phyloP scores from a whole-genome alignment of 805 yeast genomes.

The Saitoella complicata region DNA sequence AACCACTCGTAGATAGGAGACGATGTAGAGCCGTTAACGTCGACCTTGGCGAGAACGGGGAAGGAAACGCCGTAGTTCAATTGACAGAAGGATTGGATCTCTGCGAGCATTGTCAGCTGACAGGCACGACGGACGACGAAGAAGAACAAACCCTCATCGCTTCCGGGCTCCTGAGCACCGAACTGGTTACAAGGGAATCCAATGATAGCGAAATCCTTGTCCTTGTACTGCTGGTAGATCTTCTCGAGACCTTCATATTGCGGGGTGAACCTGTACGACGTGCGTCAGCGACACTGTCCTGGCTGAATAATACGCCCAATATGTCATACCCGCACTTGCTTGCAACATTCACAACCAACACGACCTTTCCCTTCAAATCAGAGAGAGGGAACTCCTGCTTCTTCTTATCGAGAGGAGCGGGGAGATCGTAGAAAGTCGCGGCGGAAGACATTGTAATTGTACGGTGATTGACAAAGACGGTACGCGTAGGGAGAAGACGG shows the following conservation, averaged over 20 bases:
- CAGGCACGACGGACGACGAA: background rate
- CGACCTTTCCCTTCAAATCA: constrained; percentile 61
- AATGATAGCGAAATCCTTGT: constrained; percentile 45
- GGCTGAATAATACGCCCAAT: background rate
- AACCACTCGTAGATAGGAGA: constrained; percentile 70
- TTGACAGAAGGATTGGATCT: constrained; percentile 52
- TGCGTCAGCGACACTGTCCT: background rate
- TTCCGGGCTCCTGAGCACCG: constrained; percentile 57
- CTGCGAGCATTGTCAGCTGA: background rate
- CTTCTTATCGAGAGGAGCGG: too few species aligned
- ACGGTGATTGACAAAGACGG: too few species aligned
- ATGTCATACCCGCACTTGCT: constrained; percentile 27
- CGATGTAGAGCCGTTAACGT: constrained; percentile 72
- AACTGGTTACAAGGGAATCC: constrained; percentile 92
- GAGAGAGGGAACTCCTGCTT: constrained; percentile 31
- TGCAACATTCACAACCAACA: constrained; percentile 73
- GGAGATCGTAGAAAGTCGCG: too few species aligned
- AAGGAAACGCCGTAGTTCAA: constrained; percentile 79
- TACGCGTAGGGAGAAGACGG: too few species aligned
- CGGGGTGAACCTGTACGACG: constrained; percentile 35
- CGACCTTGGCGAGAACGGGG: constrained; percentile 73
- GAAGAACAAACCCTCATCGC: constrained; percentile 32
- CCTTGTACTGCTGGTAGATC: constrained; percentile 47
- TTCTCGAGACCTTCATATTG: constrained; percentile 60
- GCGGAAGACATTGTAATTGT: too few species aligned